Evolutionary conservation across 768 basidiomycete species (phyloP).

Genomic region (Pleurotus djamor): DNA sequence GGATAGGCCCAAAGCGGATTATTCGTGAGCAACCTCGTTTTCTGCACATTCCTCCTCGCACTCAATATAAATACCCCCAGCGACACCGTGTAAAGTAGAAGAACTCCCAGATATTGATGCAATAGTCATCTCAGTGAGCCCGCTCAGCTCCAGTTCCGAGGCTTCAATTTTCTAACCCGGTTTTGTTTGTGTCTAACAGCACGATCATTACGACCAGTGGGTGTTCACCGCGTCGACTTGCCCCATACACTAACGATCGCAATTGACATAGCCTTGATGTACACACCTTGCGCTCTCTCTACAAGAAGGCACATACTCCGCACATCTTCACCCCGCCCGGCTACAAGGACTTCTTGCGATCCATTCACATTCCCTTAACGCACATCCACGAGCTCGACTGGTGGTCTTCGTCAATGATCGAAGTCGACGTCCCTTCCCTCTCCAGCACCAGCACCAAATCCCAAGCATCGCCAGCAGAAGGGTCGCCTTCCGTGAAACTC

Average conservation of each 20-base stretch:
- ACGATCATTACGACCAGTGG: slow-evolving; percentile 55
- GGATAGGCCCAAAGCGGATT: slow-evolving; percentile 43
- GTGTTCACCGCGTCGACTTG: slow-evolving; percentile 6
- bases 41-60: neutral
- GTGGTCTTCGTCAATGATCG: slow-evolving; percentile 51
- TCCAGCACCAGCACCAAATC: neutral
- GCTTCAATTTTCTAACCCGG: neutral
- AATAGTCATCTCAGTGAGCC: slow-evolving; percentile 56
- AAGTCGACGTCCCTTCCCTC: slow-evolving; percentile 20
- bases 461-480: neutral
- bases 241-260: neutral
- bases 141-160: neutral
- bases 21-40: slow-evolving; percentile 32
- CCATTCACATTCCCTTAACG: slow-evolving; percentile 32
- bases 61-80: slow-evolving; percentile 20
- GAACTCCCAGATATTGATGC: slow-evolving; percentile 62
- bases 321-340: slow-evolving; percentile 62
- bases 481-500: slow-evolving; percentile 4
- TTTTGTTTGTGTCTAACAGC: slow-evolving; percentile 21
- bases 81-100: slow-evolving; percentile 45
- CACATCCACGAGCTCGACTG: slow-evolving; percentile 59
- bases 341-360: slow-evolving; percentile 39
- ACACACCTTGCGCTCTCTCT: slow-evolving; percentile 35
- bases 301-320: slow-evolving; percentile 29
- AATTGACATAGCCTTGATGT: slow-evolving; percentile 36